Evolutionary conservation across 148 eudicot species (phyloP).

Genomic region (Hydrangea macrophylla): DNA sequence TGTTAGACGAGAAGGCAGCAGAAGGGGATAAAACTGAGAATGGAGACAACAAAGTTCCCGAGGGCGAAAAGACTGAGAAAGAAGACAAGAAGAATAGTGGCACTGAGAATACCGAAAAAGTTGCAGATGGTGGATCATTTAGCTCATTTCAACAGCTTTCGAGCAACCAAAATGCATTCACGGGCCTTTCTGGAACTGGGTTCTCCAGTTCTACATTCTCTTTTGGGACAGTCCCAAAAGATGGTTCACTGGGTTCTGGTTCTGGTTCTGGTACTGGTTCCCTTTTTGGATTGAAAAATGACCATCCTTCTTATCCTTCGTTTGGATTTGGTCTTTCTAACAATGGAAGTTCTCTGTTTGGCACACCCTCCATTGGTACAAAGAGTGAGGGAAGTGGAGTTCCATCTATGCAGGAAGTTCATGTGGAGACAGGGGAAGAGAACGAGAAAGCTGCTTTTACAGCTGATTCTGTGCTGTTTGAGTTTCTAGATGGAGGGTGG

Average conservation of each 20-base stretch:
- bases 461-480: conserved; percentile 82
- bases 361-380: conserved; percentile 34
- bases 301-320: conserved; percentile 43
- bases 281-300: conserved; percentile 25
- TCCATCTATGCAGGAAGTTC: conserved; percentile 59
- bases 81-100: conserved; percentile 34
- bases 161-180: conserved; percentile 85
- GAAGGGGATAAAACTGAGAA: conserved; percentile 29
- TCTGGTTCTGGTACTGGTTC: conserved; percentile 39
- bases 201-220: conserved; percentile 77
- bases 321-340: conserved; percentile 50
- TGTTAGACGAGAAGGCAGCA: conserved; percentile 20
- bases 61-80: conserved; percentile 17
- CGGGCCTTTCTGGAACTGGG: conserved; percentile 83
- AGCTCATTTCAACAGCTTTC: conserved; percentile 89
- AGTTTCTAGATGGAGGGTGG: conserved; percentile 84
- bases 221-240: conserved; percentile 60
- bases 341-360: conserved; percentile 57
- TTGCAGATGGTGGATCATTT: conserved; percentile 38
- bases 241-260: conserved; percentile 37
- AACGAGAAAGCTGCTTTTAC: conserved; percentile 71
- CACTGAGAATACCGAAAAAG: conserved; percentile 26
- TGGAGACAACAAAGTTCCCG: conserved; percentile 23
- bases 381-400: conserved; percentile 50
- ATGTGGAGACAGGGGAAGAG: conserved; percentile 92